Evolutionary conservation across 768 basidiomycete genomes (phyloP).

Genomic region (Termitomyces sp.): DNA sequence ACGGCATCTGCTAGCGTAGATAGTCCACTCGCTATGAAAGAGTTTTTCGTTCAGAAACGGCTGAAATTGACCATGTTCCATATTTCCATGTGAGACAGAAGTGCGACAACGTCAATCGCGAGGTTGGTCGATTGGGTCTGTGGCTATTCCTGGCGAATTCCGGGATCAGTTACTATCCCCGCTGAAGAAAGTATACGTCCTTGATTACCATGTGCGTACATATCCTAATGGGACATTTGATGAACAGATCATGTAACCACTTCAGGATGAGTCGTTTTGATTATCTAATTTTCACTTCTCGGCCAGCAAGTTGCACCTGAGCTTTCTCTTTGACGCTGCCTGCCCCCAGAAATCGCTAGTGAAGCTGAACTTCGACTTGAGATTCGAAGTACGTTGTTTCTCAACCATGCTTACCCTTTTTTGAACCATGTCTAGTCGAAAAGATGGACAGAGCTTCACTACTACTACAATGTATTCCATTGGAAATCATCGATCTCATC

Average conservation of each 20-base stretch:
- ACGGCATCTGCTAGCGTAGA: background rate
- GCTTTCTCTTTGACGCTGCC: too few relatives aligned
- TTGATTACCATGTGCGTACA: too few relatives aligned
- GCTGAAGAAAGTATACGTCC: background rate
- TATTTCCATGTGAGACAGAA: background rate
- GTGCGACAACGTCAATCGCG: background rate
- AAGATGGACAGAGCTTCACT: background rate
- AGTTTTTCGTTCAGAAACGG: background rate
- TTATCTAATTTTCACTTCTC: too few relatives aligned
- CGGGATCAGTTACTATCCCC: background rate
- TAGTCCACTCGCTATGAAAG: background rate
- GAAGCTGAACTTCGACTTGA: too few relatives aligned
- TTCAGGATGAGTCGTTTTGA: too few relatives aligned
- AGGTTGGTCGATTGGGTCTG: background rate
- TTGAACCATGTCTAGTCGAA: background rate
- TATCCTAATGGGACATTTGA: too few relatives aligned
- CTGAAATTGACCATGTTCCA: background rate
- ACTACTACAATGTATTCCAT: background rate
- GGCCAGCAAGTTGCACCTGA: too few relatives aligned
- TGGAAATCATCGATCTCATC: background rate
- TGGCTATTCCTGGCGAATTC: background rate
- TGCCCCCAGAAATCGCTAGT: too few relatives aligned
- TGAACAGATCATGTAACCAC: too few relatives aligned
- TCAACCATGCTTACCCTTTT: background rate
- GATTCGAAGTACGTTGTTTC: background rate